phyloP scores from a whole-genome alignment of 352 stramenopile genomes.

The Phytophthora syringae region DNA sequence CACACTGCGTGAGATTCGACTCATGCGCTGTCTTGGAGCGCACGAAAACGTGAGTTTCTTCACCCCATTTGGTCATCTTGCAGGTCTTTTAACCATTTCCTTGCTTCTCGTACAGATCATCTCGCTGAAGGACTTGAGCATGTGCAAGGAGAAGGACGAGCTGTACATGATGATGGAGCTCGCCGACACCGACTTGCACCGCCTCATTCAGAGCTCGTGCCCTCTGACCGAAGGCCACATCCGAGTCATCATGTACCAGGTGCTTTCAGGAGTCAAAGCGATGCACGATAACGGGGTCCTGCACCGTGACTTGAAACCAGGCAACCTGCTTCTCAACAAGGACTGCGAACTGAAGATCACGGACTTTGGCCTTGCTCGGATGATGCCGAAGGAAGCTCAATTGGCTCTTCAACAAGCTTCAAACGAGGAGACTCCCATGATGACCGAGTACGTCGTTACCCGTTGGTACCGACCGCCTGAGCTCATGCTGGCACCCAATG shows the following conservation, averaged over 20 bases:
- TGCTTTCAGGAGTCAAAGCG: conserved; percentile 89
- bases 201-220: conserved; percentile 90
- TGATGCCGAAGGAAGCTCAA: conserved; percentile 65
- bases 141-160: conserved; percentile 93
- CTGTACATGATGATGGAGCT: conserved; percentile 98
- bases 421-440: conserved; percentile 57
- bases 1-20: conserved; percentile 90
- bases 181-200: conserved; percentile 93
- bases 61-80: not conserved
- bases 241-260: conserved; percentile 88
- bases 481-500: conserved; percentile 92
- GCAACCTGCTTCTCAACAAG: conserved; percentile 94
- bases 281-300: conserved; percentile 94
- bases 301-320: conserved; percentile 94
- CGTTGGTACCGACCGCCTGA: conserved; percentile 93
- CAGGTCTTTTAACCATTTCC: not conserved
- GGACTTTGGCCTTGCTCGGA: conserved; percentile 94
- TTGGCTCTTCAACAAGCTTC: conserved; percentile 16
- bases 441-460: conserved; percentile 92
- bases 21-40: conserved; percentile 88
- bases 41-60: conserved; percentile 87
- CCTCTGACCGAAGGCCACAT: conserved; percentile 83
- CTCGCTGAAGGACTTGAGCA: conserved; percentile 88
- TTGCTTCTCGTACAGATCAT: conserved; percentile 70
- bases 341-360: conserved; percentile 94